Base-by-base conservation (phyloP, 2,329 filamentous ascomycete genomes). In the Tothia fuscella region DNA sequence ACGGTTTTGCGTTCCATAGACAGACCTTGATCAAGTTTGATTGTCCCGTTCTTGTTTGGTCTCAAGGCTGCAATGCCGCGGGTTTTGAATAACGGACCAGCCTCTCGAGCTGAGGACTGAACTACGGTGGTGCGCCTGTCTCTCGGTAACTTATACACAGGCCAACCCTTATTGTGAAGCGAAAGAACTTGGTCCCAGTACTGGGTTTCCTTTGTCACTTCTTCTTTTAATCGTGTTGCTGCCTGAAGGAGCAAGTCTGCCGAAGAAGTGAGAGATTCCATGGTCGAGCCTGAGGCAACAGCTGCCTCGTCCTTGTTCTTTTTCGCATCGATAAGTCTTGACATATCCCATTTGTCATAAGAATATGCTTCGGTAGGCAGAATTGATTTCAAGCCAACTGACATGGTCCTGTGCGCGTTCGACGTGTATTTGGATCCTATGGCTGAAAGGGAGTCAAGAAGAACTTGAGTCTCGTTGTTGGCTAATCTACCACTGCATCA, bases 121-220 rank as follows among this genome's bases (percentile, higher is more conserved):
- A 96, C 89, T 16, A 82, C 87, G 38, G 96, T 68, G 0, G 78
- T 79, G 50, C 84, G 76, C 38, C 71, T 70, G 50, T 89, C 79
- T 5, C 78, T 68, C 0, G 86, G 85, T 30, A 91, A 66, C 37
- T 82, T 74, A 50, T 81, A 89, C 14, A 96, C 67, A 16, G 82
- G 80, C 89, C 91, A 98, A 4, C 88, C 87, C 42, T 78, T 80
- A 49, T 86, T 76, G 49, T 81, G 86, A 33, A 96, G 78, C 7
- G 78, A 75, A 35, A 93, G 65, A 2, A 96, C 74, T 51, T 93
- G 81, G 42, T 82, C 74, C 91, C 91, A 98, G 59, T 93, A 98
- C 51, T 73, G 80, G 2, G 79, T 80, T 64, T 98, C 91, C 22
- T 77, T 75, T 7, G 74, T 71, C 25, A 93, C 81, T 57, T 94